phyloP scores from a whole-genome alignment of 306 rosid genomes.

The Sophora flavescens region DNA sequence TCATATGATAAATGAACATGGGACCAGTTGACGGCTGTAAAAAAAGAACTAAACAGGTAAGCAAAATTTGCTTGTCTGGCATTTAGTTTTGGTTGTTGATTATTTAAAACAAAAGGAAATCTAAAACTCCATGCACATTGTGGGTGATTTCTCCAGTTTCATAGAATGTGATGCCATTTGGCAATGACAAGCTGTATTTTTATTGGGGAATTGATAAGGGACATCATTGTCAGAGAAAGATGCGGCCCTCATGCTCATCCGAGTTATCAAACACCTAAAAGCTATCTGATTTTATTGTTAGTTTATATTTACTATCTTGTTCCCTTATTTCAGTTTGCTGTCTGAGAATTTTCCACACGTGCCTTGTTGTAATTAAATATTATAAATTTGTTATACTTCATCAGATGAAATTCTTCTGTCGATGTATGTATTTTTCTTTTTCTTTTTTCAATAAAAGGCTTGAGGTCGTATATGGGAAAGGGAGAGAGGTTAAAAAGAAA shows the following conservation, averaged over 20 bases:
- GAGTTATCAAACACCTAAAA: slow-evolving; percentile 26
- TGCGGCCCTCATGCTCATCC: slow-evolving; percentile 25
- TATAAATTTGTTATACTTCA: background rate
- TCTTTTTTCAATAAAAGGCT: too few relatives aligned
- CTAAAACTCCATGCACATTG: slow-evolving; percentile 16
- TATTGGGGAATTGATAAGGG: slow-evolving; percentile 31
- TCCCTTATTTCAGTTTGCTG: background rate
- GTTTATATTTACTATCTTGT: background rate
- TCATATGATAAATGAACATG: slow-evolving; percentile 30
- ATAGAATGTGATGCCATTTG: slow-evolving; percentile 34
- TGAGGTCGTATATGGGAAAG: too few relatives aligned
- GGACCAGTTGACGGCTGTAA: slow-evolving; percentile 37
- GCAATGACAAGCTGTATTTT: slow-evolving; percentile 24
- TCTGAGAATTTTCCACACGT: slow-evolving; percentile 27
- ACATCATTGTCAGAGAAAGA: slow-evolving; percentile 3
- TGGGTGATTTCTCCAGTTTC: slow-evolving; percentile 24
- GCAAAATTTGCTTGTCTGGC: background rate
- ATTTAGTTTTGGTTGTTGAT: background rate
- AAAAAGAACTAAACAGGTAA: background rate
- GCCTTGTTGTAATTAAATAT: slow-evolving; percentile 27
- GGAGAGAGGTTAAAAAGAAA: too few relatives aligned
- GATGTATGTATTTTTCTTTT: background rate
- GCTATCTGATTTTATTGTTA: background rate
- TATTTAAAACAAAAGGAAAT: slow-evolving; percentile 25
- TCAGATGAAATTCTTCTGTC: background rate